Percentiles rank a stretch among this genome's conserved stretches.
phyloP scores from a whole-genome alignment of 1,139 yeast genomes.

The Pneumocystis murina region DNA sequence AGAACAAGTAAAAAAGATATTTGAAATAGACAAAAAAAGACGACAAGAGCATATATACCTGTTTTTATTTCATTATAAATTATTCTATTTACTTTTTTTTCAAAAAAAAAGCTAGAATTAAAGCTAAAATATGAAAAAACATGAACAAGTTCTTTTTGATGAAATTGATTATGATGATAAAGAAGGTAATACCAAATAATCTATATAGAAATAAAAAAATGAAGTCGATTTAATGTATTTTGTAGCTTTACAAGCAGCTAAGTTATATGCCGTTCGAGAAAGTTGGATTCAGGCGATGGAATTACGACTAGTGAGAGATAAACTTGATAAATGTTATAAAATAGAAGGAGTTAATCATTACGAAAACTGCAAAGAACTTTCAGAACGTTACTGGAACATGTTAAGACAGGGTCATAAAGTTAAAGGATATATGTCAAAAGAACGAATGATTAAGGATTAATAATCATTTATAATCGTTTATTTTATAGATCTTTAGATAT shows the following conservation, averaged over 20 bases:
- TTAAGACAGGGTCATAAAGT: background rate
- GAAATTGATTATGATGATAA: background rate
- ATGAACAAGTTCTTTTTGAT: background rate
- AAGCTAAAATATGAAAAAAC: background rate
- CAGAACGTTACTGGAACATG: slow-evolving; percentile 4
- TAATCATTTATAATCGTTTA: background rate
- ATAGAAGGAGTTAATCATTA: slow-evolving; percentile 17
- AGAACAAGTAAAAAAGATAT: too few species aligned
- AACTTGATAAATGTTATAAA: slow-evolving; percentile 16
- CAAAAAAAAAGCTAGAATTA: background rate
- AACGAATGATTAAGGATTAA: background rate
- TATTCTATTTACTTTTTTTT: background rate
- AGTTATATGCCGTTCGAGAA: slow-evolving; percentile 7
- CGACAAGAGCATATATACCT: too few species aligned
- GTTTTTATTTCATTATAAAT: too few species aligned
- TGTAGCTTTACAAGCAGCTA: background rate
- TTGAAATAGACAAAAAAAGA: too few species aligned
- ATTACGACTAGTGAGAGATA: slow-evolving; percentile 16
- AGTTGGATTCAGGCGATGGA: slow-evolving; percentile 14
- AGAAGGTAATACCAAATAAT: background rate
- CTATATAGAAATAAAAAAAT: background rate
- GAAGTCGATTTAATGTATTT: too few species aligned
- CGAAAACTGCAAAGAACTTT: slow-evolving; percentile 17
- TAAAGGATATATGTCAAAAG: background rate
- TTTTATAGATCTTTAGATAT: background rate